Evolutionary conservation across 2,329 filamentous ascomycete genomes (phyloP).

Genomic region (Penicillium concentricum): DNA sequence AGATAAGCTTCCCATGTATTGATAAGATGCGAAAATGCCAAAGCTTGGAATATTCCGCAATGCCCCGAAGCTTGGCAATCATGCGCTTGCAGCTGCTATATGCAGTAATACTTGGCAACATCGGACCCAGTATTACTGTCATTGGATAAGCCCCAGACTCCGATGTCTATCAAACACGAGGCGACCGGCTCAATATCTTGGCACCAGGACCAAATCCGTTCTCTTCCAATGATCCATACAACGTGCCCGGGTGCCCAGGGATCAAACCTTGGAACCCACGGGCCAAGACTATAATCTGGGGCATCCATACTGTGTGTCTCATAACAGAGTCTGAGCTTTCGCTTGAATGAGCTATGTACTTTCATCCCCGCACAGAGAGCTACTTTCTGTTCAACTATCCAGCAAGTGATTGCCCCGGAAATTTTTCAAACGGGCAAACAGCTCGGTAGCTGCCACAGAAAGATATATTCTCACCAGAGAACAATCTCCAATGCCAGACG

Average conservation of each 20-base stretch:
- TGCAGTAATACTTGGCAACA: background rate
- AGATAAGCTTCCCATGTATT: background rate
- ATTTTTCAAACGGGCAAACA: background rate
- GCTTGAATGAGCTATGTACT: no score
- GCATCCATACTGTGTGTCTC: background rate
- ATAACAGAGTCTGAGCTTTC: background rate
- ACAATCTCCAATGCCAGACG: conserved; percentile 10
- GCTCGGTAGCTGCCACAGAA: background rate
- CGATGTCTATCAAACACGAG: background rate
- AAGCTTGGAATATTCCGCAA: background rate
- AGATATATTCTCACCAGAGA: background rate
- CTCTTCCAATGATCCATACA: background rate
- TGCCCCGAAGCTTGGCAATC: background rate
- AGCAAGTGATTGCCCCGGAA: background rate
- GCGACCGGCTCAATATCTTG: background rate
- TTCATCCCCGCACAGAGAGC: background rate
- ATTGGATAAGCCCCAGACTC: no score
- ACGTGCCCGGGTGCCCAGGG: background rate
- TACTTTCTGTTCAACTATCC: background rate
- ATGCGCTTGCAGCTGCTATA: background rate
- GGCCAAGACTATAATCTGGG: background rate
- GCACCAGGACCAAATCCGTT: background rate
- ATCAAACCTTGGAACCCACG: background rate
- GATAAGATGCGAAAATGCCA: no score
- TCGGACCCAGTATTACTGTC: no score